Conservation (phyloP, 2,329 filamentous ascomycete species). For the Fusarium kyushuense region DNA sequence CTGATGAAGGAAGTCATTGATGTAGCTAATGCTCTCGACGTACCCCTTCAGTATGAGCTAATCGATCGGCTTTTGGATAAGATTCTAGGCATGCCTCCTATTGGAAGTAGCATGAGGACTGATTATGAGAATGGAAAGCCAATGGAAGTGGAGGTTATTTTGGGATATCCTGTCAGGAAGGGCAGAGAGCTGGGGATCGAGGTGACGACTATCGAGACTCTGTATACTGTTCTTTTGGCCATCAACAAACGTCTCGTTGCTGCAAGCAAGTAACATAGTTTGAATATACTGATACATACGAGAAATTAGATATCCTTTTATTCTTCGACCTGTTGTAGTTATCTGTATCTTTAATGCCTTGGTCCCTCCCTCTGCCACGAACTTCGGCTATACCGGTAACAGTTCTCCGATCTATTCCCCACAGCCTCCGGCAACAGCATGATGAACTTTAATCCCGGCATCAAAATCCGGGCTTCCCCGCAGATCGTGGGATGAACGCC, state of each 20-base stretch:
- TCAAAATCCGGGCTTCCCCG: neutral
- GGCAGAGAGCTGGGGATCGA: conserved; percentile 66
- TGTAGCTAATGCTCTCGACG: conserved; percentile 66
- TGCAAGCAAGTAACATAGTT: neutral
- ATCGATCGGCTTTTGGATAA: conserved; percentile 61
- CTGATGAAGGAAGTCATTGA: conserved; percentile 66
- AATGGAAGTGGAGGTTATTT: conserved; percentile 73
- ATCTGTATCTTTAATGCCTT: neutral
- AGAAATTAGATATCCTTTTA: neutral
- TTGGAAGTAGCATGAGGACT: conserved; percentile 65
- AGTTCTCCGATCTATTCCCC: neutral
- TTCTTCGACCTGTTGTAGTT: no score
- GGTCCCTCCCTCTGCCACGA: no score
- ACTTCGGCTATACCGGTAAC: neutral
- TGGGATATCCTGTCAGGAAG: conserved; percentile 69
- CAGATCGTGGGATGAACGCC: conserved; percentile 21
- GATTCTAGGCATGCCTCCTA: conserved; percentile 60
- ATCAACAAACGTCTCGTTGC: conserved; percentile 44
- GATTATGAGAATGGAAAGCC: conserved; percentile 68
- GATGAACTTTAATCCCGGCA: neutral
- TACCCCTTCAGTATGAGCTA: conserved; percentile 60
- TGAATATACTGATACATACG: neutral
- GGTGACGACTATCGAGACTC: conserved; percentile 62
- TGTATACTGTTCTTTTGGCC: conserved; percentile 53
- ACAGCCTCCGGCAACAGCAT: neutral